Evolutionary conservation across 2,329 filamentous ascomycete genomes (phyloP), one percentile per base, ranked within the genome.

Genomic region (Coleophoma crateriformis): DNA sequence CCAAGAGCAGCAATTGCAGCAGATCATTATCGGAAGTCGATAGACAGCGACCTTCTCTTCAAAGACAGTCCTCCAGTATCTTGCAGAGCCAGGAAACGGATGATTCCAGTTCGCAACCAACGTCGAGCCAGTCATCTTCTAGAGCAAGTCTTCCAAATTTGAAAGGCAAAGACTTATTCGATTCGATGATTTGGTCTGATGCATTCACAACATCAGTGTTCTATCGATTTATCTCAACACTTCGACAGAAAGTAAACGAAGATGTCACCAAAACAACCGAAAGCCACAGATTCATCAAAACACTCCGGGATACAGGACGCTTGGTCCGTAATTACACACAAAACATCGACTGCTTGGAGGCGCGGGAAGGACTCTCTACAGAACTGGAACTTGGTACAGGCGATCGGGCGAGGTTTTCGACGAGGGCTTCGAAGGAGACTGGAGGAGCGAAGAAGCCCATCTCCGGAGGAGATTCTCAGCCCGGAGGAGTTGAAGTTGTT

Each of bases 331-430:
- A 84, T 59, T 89, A 89, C 59, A 88, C 85, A 0, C 85, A 89
- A 57, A 89, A 88, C 55, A 88, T 89, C 55, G 85, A 89, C 57
- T 81, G 82, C 53, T 79, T 89, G 7, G 85, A 89, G 61, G 81
- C 84, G 59, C 82, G 85, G 50, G 82, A 87, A 40, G 85, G 84
- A 3, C 70, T 88, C 3, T 79, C 76, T 14, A 86, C 82, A 0
- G 76, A 82, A 48, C 71, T 88, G 8, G 68, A 71, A 11, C 72
- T 78, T 33, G 85, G 85, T 0, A 77, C 81, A 1, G 85, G 85
- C 1, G 81, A 75, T 56, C 75, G 78, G 38, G 75, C 77, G 11
- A 72, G 82, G 2, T 85, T 85, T 58, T 81, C 77, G 43, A 39
- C 54, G 14, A 59, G 73, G 75, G 54, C 74, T 70, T 52, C 71